Conservation (phyloP, 805 yeast species). For the Saturnispora bothae region DNA sequence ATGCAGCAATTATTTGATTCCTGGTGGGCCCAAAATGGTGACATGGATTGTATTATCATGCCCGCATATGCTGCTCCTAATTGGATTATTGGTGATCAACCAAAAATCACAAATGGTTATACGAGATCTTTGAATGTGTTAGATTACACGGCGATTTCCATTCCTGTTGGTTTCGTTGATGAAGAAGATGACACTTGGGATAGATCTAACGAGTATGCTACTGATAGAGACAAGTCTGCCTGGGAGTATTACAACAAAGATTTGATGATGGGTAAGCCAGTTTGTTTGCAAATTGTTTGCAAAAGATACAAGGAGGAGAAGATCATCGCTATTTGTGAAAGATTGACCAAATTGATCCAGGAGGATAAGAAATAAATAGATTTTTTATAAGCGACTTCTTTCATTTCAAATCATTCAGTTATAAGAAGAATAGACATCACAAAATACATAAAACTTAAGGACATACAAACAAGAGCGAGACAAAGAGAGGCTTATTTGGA, state of each 20-base stretch:
- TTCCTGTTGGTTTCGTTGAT: slow-evolving; percentile 35
- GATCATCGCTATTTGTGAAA: slow-evolving; percentile 29
- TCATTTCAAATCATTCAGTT: not conserved
- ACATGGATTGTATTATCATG: slow-evolving; percentile 37
- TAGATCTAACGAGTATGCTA: slow-evolving; percentile 24
- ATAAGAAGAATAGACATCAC: not conserved
- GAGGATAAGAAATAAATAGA: too few relatives aligned
- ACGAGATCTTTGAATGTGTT: slow-evolving; percentile 45
- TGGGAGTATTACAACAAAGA: slow-evolving; percentile 34
- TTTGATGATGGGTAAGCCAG: slow-evolving; percentile 38
- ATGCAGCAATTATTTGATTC: slow-evolving; percentile 29
- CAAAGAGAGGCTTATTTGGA: not conserved
- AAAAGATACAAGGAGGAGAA: slow-evolving; percentile 51
- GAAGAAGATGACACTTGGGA: slow-evolving; percentile 27
- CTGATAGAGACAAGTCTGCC: slow-evolving; percentile 27
- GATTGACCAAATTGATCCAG: slow-evolving; percentile 1
- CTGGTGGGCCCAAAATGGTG: slow-evolving; percentile 26
- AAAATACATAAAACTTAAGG: not conserved
- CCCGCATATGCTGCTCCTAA: slow-evolving; percentile 37
- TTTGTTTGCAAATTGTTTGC: slow-evolving; percentile 44
- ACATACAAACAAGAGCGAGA: not conserved
- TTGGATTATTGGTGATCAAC: slow-evolving; percentile 32
- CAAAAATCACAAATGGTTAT: slow-evolving; percentile 35
- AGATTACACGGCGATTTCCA: slow-evolving; percentile 37
- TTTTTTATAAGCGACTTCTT: too few relatives aligned